Evolutionary conservation across 805 yeast genomes (phyloP).

Genomic region (Nakazawaea peltata): DNA sequence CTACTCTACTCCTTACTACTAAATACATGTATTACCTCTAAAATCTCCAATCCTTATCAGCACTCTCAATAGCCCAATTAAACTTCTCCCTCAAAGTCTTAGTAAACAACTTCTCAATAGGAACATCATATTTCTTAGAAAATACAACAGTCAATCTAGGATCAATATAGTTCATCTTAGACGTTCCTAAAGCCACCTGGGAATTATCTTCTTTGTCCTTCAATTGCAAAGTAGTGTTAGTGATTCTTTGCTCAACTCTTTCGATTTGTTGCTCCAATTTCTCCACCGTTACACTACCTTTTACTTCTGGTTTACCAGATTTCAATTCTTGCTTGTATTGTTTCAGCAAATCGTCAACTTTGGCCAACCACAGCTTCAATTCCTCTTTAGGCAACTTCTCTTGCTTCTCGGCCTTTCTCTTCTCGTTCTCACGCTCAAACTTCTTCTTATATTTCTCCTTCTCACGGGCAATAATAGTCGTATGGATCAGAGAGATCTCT

Average conservation of each 20-base stretch:
- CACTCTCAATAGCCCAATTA: conserved; percentile 92
- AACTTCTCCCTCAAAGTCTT: conserved; percentile 89
- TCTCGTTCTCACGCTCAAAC: conserved; percentile 72
- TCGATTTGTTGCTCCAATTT: conserved; percentile 67
- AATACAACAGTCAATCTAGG: conserved; percentile 88
- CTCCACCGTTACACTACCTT: conserved; percentile 47
- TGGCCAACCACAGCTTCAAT: conserved; percentile 48
- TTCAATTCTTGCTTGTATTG: conserved; percentile 51
- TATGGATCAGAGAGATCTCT: conserved; percentile 52
- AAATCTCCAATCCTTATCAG: conserved; percentile 82
- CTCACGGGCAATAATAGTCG: conserved; percentile 54
- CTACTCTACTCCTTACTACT: no score
- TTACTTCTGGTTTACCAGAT: conserved; percentile 50
- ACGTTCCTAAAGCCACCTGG: conserved; percentile 86
- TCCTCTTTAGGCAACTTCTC: conserved; percentile 46
- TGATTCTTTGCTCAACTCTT: conserved; percentile 62
- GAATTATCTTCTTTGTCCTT: conserved; percentile 93
- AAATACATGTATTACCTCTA: no score
- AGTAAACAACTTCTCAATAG: conserved; percentile 86
- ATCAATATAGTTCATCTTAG: conserved; percentile 91
- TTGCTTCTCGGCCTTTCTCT: conserved; percentile 48
- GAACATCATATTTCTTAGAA: conserved; percentile 78
- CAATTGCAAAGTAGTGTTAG: conserved; percentile 61
- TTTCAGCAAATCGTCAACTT: conserved; percentile 41
- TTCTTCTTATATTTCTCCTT: conserved; percentile 56